Evolutionary conservation across 768 basidiomycete species (phyloP), one percentile per base, ranked within the genome.

Genomic region (Leccinum uliginosum): DNA sequence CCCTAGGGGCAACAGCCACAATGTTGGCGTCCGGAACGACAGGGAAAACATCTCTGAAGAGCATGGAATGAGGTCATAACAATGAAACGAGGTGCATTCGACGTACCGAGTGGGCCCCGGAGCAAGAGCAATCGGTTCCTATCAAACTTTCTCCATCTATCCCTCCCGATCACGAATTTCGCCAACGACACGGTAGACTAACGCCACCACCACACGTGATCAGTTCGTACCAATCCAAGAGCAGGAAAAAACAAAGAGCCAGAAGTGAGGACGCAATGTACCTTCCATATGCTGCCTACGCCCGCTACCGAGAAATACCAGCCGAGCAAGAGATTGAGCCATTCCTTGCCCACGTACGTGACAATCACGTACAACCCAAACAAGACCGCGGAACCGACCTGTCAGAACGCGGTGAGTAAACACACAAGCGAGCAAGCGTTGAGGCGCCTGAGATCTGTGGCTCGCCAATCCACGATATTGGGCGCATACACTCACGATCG

Each of bases 261-360:
- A 26, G 19, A 29, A 29, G 30, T 30, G 48, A 26, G n/a, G 29
- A 30, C 2, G n/a, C n/a, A 21, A 48, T 3, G 48, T 30, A 50
- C 89, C 76, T 81, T 84, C 82, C 87, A 86, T 24, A 89, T 82
- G 60, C 83, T 84, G 24, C 81, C 83, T 9, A 85, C 77, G 0
- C 86, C 86, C 5, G 79, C 78, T 26, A 89, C 30, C 23, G 86
- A 79, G 60, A 89, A 89, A 63, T 89, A 92, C 83, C 81, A 85
- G 6, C 80, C 86, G 23, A 96, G 74, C 6, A 93, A 62, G 79
- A 80, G 81, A 71, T 95, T 95, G 55, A 96, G 83, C 86, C 90
- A 91, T 56, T 84, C 83, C 62, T 81, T 83, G 30, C 91, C 91
- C 52, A 89, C 72, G 68, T 86, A 92, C 65, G 83, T 87, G 55